phyloP scores from a whole-genome alignment of 1,284 basidiomycete species.

The Veloporphyrellus conicus region DNA sequence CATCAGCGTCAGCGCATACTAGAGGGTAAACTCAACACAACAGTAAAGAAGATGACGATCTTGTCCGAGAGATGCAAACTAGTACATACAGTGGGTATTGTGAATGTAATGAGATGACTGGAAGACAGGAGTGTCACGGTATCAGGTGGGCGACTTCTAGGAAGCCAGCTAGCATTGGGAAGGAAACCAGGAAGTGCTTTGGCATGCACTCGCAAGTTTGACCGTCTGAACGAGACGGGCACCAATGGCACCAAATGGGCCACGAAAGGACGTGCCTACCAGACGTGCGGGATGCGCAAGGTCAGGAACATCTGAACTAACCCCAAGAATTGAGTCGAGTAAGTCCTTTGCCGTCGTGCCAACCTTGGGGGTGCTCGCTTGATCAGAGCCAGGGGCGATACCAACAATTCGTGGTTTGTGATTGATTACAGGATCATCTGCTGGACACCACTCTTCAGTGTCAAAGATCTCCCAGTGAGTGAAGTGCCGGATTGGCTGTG shows the following conservation, averaged over 20 bases:
- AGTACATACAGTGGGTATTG: neutral
- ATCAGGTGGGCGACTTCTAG: no score
- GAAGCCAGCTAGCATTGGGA: slow-evolving; percentile 16
- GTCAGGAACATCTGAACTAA: slow-evolving; percentile 3
- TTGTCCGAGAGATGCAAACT: neutral
- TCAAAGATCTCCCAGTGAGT: slow-evolving; percentile 13
- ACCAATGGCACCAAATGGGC: slow-evolving; percentile 25
- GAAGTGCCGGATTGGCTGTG: slow-evolving; percentile 15
- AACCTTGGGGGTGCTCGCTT: slow-evolving; percentile 1
- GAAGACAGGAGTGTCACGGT: neutral
- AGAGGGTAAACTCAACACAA: neutral
- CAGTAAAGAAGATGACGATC: neutral
- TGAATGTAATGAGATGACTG: neutral
- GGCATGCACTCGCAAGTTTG: slow-evolving; percentile 16
- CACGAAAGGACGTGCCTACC: slow-evolving; percentile 23
- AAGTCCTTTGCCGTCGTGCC: slow-evolving; percentile 29
- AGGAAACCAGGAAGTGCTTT: slow-evolving; percentile 14
- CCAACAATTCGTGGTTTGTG: slow-evolving; percentile 27
- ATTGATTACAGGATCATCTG: slow-evolving; percentile 33
- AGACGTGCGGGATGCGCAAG: slow-evolving; percentile 7
- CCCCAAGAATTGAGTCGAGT: slow-evolving; percentile 29
- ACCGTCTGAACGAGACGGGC: slow-evolving; percentile 23
- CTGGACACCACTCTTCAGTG: slow-evolving; percentile 29
- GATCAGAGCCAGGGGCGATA: slow-evolving; percentile 29
- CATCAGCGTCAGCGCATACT: neutral